phyloP scores from a whole-genome alignment of 495 filamentous ascomycete species.

The Lasiosphaeria ovina region DNA sequence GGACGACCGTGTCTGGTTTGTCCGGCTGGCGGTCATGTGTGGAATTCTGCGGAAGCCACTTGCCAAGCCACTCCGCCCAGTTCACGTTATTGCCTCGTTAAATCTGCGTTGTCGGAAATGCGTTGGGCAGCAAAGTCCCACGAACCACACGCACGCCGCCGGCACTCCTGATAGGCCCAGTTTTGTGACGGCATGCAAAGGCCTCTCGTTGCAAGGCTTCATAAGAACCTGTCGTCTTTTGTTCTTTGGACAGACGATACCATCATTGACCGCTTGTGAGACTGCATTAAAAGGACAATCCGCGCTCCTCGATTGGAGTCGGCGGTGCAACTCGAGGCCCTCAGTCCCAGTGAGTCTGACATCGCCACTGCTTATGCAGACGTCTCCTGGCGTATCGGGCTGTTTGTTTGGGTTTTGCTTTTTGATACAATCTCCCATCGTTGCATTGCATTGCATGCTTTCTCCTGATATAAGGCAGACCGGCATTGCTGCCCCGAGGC shows the following conservation, averaged over 20 bases:
- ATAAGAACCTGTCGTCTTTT: background rate
- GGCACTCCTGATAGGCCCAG: background rate
- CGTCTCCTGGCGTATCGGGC: background rate
- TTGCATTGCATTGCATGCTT: background rate
- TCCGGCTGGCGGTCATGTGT: background rate
- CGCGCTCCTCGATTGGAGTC: background rate
- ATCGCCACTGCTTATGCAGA: background rate
- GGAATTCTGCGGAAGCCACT: background rate
- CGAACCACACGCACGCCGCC: background rate
- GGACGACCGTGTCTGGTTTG: constrained; percentile 1
- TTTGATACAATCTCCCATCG: background rate
- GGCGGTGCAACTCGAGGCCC: background rate
- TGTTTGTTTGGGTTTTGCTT: background rate
- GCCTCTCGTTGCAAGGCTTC: background rate
- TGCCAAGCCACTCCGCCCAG: background rate
- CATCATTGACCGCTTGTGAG: background rate
- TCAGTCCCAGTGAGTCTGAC: background rate
- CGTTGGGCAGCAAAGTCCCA: background rate
- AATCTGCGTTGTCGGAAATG: background rate
- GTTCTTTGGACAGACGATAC: background rate
- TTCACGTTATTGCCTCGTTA: background rate
- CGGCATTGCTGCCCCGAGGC: too few species aligned
- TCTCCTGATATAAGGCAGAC: too few species aligned
- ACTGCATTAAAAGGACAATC: background rate
- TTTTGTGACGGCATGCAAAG: background rate